Base-by-base conservation (phyloP, 2,329 filamentous ascomycete species). In the Amauroascus verrucosus region DNA sequence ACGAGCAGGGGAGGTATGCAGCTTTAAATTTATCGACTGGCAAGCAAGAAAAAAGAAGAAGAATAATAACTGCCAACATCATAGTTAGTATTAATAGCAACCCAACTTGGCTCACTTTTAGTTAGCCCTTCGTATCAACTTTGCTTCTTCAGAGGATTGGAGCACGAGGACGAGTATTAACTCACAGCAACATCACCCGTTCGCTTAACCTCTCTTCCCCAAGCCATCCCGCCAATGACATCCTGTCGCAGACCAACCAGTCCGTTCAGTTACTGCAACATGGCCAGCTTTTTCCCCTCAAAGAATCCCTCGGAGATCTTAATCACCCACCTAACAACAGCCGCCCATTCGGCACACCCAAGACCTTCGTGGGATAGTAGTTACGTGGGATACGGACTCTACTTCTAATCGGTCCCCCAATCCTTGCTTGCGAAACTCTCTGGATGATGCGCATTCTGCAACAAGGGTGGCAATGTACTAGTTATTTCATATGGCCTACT, bases 291-390 rank as follows among this genome's bases (percentile, higher is more conserved):
- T 30, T 40, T 18, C 47, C 46, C 47, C 47, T 40, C 35, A 24
- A 37, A 22, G 3, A 20, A 30, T 40, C 33, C 47, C 38, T 40
- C 47, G 47, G 32, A 49, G 47, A 49, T 49, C 33, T 14, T 16
- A 35, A 37, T 20, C 46, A 48, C 28, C n/a, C n/a, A n/a, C n/a
- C n/a, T n/a, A n/a, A n/a, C 30, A 48, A 8, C 46, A 38, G 38
- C 38, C 18, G 16, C 38, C 33, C 33, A 26, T 28, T 48, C 30
- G 30, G 20, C 11, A 18, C 24, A n/a, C 8, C 18, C 9, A 33
- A 35, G 33, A n/a, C 16, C 38, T n/a, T 22, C 38, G 20, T 41
- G 38, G 38, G 38, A 41, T 41, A 41, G n/a, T 20, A 14, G 47
- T 24, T 26, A 22, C 38, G 22, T 45, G 41, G 41, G 41, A 45